A percentile compares a stretch with the other conserved stretches of the same genome.
Conservation (phyloP, 441 rosid species). For the Cnidoscolus chayamansa region DNA sequence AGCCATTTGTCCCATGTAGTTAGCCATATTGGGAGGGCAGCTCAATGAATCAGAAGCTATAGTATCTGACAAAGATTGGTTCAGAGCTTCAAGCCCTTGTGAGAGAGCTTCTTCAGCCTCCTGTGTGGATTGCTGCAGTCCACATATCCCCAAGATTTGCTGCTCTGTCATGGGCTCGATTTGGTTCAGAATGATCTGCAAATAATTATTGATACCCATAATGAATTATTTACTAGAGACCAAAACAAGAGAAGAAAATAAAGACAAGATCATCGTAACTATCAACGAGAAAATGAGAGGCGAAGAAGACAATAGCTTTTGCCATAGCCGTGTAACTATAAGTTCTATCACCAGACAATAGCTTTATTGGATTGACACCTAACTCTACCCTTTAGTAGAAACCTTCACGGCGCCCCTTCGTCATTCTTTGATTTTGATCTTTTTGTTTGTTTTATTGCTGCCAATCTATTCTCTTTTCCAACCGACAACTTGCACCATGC, state of each 20-base stretch:
- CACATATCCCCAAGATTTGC: constrained; percentile 81
- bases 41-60: constrained; percentile 77
- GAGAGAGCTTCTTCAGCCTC: constrained; percentile 91
- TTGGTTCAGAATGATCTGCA: constrained; percentile 61
- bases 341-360: constrained; percentile 39
- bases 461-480: background rate
- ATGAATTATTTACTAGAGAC: constrained; percentile 23
- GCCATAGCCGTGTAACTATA: constrained; percentile 25
- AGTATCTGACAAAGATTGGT: constrained; percentile 81
- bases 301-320: background rate
- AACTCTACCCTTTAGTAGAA: constrained; percentile 48
- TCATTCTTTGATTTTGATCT: constrained; percentile 28
- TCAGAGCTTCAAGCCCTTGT: constrained; percentile 79
- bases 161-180: constrained; percentile 87
- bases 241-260: constrained; percentile 29
- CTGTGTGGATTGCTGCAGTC: constrained; percentile 82
- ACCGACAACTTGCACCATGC: constrained; percentile 31
- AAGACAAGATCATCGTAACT: constrained; percentile 24
- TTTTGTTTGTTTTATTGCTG: constrained; percentile 10
- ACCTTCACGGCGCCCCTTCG: constrained; percentile 34
- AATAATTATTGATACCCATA: background rate
- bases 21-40: constrained; percentile 75
- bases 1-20: constrained; percentile 96
- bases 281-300: constrained; percentile 8
- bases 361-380: constrained; percentile 54